Conservation (phyloP, 768 basidiomycete genomes). For the Serendipita sp. region DNA sequence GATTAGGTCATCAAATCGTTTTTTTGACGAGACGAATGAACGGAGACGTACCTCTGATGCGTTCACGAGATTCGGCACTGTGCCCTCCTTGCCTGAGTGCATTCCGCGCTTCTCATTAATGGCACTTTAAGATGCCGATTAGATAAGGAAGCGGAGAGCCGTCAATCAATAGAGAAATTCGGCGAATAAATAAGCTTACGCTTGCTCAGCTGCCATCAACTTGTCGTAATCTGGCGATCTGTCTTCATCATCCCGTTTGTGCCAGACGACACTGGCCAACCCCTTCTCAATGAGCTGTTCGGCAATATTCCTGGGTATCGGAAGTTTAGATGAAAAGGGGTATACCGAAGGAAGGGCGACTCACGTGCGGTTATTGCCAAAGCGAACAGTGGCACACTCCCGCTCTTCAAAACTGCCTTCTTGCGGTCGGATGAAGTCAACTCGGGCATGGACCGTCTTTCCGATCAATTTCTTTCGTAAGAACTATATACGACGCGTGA, state of each 20-base stretch:
- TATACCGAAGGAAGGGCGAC: constrained; percentile 21
- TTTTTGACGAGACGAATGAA: too few relatives aligned
- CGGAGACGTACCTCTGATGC: constrained; percentile 60
- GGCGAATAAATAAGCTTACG: constrained; percentile 28
- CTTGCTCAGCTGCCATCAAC: constrained; percentile 86
- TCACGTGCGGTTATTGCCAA: constrained; percentile 65
- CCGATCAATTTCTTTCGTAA: constrained; percentile 85
- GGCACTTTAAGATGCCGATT: constrained; percentile 34
- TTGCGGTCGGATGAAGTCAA: constrained; percentile 81
- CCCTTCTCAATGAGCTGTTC: constrained; percentile 92
- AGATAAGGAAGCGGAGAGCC: constrained; percentile 10
- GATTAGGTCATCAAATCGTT: not conserved
- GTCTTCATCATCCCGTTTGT: constrained; percentile 90
- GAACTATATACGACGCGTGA: constrained; percentile 28
- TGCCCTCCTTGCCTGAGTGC: constrained; percentile 82
- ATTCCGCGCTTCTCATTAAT: constrained; percentile 63
- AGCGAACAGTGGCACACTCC: constrained; percentile 79
- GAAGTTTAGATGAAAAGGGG: not conserved
- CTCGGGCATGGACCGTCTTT: constrained; percentile 61
- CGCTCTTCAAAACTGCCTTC: constrained; percentile 92
- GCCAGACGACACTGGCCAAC: constrained; percentile 74
- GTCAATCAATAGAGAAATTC: not conserved
- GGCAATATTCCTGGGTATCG: constrained; percentile 58
- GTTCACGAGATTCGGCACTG: constrained; percentile 70
- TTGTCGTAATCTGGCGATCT: constrained; percentile 94